These are phyloP conservation scores for Vigna angularis DNA, from an alignment of 306 rosid genomes.

Conservation along the genomic window DNA sequence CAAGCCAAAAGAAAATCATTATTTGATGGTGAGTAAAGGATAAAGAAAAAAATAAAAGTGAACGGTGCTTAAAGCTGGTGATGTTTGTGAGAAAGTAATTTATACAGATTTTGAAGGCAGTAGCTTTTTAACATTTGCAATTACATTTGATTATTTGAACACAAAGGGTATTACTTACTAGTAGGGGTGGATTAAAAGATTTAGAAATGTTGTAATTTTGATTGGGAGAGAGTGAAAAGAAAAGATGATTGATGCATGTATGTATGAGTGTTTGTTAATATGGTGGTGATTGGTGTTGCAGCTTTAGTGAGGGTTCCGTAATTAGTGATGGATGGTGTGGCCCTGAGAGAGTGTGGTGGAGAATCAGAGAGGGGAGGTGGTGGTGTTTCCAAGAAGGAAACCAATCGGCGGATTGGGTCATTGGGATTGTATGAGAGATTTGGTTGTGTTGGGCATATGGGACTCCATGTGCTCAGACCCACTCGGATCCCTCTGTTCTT, in stretches of 20 bases:
- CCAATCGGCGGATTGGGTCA: constrained; percentile 63
- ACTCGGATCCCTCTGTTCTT: constrained; percentile 50
- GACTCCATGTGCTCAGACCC: constrained; percentile 82
- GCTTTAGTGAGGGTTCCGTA: constrained; percentile 17
- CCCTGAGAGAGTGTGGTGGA: constrained; percentile 39
- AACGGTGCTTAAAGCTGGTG: background rate
- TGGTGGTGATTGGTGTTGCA: constrained; percentile 17
- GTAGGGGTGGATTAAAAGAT: background rate
- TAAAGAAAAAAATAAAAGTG: background rate
- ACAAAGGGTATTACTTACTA: background rate
- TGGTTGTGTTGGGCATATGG: constrained; percentile 86
- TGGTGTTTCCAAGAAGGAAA: constrained; percentile 95
- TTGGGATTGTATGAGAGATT: constrained; percentile 74
- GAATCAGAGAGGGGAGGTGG: constrained; percentile 48
- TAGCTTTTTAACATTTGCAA: background rate
- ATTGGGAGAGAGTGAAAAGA: background rate
- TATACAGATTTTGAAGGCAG: background rate
- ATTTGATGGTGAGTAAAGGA: background rate
- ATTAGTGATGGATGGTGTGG: constrained; percentile 45
- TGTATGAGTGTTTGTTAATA: background rate
- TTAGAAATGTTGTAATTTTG: no score
- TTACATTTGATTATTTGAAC: no score
- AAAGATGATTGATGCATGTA: background rate
- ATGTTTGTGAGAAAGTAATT: background rate
- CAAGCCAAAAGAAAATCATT: background rate